Base-by-base conservation (phyloP, 2,329 filamentous ascomycete genomes). In the Colletotrichum sp. region DNA sequence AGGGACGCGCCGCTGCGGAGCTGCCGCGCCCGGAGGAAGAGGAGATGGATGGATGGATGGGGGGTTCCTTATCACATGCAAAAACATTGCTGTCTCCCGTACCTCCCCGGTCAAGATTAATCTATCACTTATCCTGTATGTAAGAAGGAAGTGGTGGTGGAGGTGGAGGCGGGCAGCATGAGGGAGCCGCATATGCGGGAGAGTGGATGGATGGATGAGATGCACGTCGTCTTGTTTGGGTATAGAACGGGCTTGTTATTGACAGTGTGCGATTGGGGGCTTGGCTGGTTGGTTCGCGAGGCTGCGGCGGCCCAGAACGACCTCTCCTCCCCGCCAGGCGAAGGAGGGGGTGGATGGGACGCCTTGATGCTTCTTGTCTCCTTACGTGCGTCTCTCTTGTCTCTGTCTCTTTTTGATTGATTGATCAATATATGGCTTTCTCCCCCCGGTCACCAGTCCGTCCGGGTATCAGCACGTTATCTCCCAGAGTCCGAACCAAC, bases 111-210 rank as follows among this genome's bases (percentile, higher is more conserved):
- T 55, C 69, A 30, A 62, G 24, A 62, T 67, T 26, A 64, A 72
- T 72, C 39, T 64, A 30, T 39, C 30, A 21, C 59, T 55, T 34
- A 21, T 55, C 72, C 63, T 57, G 36, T 30, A 24, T n/a, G 30
- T n/a, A 59, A 64, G 34, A 13, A 44, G 62, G 34, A 64, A 21
- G 57, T 60, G 57, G 57, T 60, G 57, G 16, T 63, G 30, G 32
- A 32, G 55, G 59, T 62, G 32, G 30, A 36, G 39, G 18, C 30
- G 32, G 44, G 30, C 12, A 55, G 26, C 26, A 49, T 15, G 12
- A 24, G 57, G 59, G 70, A 49, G 44, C 73, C 73, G 73, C 73
- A 76, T 72, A 69, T 72, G 69, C 70, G 36, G 21, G 57, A n/a
- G 34, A 24, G 18, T 32, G 39, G 36, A 12, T 32, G 39, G n/a